Evolutionary conservation across 2,329 filamentous ascomycete species (phyloP).

Genomic region (Diplodia corticola): DNA sequence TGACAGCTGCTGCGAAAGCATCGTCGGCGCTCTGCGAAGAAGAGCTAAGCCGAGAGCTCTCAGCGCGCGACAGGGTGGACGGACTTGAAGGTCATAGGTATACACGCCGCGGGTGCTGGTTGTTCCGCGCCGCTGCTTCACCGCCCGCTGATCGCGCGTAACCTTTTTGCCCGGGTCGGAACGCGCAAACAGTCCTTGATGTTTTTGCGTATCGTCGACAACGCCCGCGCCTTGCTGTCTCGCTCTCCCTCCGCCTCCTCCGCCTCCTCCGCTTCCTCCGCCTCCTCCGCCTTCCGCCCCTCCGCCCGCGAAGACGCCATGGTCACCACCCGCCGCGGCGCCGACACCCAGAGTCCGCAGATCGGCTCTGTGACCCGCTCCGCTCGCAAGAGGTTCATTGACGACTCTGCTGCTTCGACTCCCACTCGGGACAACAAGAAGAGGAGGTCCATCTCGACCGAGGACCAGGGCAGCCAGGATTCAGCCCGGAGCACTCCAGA

Average conservation of each 20-base stretch:
- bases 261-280: slow-evolving; percentile 33
- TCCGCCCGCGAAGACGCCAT: slow-evolving; percentile 25
- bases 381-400: slow-evolving; percentile 14
- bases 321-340: slow-evolving; percentile 22
- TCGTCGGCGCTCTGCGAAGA: background rate
- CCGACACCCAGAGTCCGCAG: slow-evolving; percentile 19
- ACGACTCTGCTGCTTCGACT: slow-evolving; percentile 13
- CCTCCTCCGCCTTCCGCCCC: background rate
- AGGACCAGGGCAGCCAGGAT: background rate
- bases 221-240: slow-evolving; percentile 34
- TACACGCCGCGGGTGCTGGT: background rate
- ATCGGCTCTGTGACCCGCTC: slow-evolving; percentile 13
- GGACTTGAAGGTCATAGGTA: too few species aligned
- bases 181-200: too few species aligned
- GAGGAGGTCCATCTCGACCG: background rate
- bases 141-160: slow-evolving; percentile 6
- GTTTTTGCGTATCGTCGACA: slow-evolving; percentile 36
- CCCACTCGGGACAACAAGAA: slow-evolving; percentile 18
- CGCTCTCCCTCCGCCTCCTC: slow-evolving; percentile 33
- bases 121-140: background rate
- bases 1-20: background rate
- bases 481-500: background rate
- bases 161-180: slow-evolving; percentile 15
- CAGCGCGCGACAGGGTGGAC: too few species aligned
- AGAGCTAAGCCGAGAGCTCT: background rate